phyloP scores from a whole-genome alignment of 257 asterid genomes.

The Cruciata laevipes region DNA sequence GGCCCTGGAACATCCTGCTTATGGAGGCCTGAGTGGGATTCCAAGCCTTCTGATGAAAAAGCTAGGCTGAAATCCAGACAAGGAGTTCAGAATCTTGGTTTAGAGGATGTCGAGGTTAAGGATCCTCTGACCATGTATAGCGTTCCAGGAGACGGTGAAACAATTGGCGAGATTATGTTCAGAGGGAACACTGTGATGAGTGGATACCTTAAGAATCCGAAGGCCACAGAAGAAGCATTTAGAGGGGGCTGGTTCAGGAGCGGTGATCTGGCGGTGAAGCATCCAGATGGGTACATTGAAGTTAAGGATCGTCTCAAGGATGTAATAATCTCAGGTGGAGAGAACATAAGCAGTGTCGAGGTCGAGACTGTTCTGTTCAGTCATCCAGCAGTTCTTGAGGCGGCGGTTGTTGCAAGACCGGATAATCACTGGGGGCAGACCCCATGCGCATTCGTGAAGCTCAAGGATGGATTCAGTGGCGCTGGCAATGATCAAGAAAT shows the following conservation, averaged over 20 bases:
- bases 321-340: conserved; percentile 38
- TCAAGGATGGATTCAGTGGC: conserved; percentile 25
- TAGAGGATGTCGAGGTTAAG: conserved; percentile 27
- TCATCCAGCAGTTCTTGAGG: conserved; percentile 34
- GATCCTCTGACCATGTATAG: conserved; percentile 20
- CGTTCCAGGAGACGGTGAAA: conserved; percentile 29
- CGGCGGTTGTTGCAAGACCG: conserved; percentile 39
- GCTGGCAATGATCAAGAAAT: conserved; percentile 17
- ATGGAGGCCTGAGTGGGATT: conserved; percentile 37
- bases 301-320: conserved; percentile 33
- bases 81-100: conserved; percentile 27
- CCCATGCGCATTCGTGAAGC: conserved; percentile 35
- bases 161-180: conserved; percentile 31
- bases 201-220: conserved; percentile 25
- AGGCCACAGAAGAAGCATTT: conserved; percentile 33
- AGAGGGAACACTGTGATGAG: conserved; percentile 40
- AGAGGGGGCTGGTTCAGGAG: conserved; percentile 34
- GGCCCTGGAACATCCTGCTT: conserved; percentile 31
- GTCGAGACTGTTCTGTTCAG: conserved; percentile 27
- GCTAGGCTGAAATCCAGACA: conserved; percentile 28
- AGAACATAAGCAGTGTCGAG: conserved; percentile 33
- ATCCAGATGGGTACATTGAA: conserved; percentile 30
- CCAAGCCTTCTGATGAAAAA: conserved; percentile 20
- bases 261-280: conserved; percentile 36
- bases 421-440: conserved; percentile 42